Conservation (phyloP, 2,329 filamentous ascomycete genomes). For the Talaromyces sp. region DNA sequence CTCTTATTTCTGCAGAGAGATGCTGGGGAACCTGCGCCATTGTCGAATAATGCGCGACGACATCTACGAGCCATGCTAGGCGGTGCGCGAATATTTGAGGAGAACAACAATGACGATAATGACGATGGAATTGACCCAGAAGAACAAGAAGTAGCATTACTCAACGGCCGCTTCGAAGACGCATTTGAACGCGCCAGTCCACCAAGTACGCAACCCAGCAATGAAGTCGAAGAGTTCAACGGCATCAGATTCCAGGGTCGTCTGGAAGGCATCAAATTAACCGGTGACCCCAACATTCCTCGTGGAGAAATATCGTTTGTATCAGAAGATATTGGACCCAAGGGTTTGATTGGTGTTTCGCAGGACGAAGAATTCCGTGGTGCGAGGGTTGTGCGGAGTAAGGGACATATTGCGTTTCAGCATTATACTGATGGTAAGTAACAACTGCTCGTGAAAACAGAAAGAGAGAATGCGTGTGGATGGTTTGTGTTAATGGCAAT, state of each 20-base stretch:
- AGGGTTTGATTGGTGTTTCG: constrained; percentile 59
- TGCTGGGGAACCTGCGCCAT: constrained; percentile 8
- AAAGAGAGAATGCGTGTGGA: background rate
- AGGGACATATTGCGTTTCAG: constrained; percentile 69
- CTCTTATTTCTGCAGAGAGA: constrained; percentile 73
- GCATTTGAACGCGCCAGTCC: constrained; percentile 5
- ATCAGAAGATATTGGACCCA: constrained; percentile 66
- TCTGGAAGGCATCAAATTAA: constrained; percentile 82
- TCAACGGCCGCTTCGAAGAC: constrained; percentile 11
- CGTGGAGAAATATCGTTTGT: constrained; percentile 79
- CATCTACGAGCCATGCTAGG: background rate
- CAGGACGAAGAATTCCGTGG: constrained; percentile 67
- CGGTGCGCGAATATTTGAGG: background rate
- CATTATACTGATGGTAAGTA: constrained; percentile 67
- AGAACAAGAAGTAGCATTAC: background rate
- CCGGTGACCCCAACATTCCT: constrained; percentile 84
- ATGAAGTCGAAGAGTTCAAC: constrained; percentile 31
- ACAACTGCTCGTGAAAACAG: background rate
- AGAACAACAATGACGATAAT: constrained; percentile 2
- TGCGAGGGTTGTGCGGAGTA: constrained; percentile 65
- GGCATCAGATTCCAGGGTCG: constrained; percentile 56
- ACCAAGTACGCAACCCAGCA: background rate
- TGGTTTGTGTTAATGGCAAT: constrained; percentile 4
- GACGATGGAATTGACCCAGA: constrained; percentile 35
- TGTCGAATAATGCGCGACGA: constrained; percentile 4